Base-by-base conservation (phyloP, 176 grass and related monocot genomes). In the Oryza longistaminata region DNA sequence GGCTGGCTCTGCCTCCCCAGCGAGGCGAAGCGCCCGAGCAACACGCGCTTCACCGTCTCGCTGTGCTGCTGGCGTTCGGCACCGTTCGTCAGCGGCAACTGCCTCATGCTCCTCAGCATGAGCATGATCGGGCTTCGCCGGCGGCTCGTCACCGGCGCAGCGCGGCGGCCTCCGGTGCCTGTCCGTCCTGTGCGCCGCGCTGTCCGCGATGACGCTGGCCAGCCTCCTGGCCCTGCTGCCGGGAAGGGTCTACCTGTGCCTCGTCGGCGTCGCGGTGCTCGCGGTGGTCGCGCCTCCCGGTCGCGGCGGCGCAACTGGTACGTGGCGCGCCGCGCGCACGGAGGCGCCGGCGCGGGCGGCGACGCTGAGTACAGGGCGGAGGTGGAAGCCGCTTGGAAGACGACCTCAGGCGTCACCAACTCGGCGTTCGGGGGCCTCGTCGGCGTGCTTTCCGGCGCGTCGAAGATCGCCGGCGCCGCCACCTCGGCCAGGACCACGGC, bases 41-140 rank as follows among this genome's bases (percentile, higher is more conserved):
- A n/a, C 9, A 58, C 2, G 37, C 42, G 24, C 3, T 48, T 50
- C 64, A 19, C 33, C 33, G 46, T 19, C 3, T 11, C 8, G 3
- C 11, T 62, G 1, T 62, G 1, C 1, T 55, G 10, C 6, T 85
- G 1, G 7, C 74, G 4, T 34, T 85, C 10, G 33, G 6, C 7
- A 77, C 73, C 73, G 14, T 69, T 76, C 64, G 9, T 76, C 13
- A 29, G 17, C 64, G 64, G 82, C 9, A 43, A 0, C 0, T n/a
- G 31, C 45, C 72, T 75, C 14, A 75, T 83, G 71, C 19, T 83
- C 6, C 21, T 75, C 7, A 83, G 60, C 73, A 48, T 74, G 81
- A 74, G 34, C 16, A 80, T 74, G 26, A 42, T 83, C 6, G 19
- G 45, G 0, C 81, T 73, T 10, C 40, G 1, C 0, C 70, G 73